Base-by-base conservation (phyloP, 2,329 filamentous ascomycete species). In the Trichoderma simmonsii region DNA sequence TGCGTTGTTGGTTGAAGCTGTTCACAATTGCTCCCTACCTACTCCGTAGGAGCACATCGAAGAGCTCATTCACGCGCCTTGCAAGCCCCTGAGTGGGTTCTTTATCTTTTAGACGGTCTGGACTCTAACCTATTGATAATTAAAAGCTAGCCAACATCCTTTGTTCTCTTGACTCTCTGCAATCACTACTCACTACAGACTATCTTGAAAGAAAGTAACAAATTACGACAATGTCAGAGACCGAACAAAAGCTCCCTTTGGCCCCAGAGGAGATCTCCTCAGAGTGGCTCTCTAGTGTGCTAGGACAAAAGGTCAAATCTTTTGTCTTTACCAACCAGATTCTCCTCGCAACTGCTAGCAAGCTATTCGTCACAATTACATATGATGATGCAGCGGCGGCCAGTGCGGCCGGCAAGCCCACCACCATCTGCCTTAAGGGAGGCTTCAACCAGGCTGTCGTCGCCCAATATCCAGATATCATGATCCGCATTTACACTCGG, bases 341-440 rank as follows among this genome's bases (percentile, higher is more conserved):
- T n/a, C 63, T 66, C 21, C 63, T 66, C 14, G 48, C 63, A 36
- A 65, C 62, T 18, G 62, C 62, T 65, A 65, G 62, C n/a, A 65
- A 65, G 28, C 43, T 65, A 34, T 65, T 65, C 28, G 26, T 54
- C 21, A 65, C 62, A 6, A n/a, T 65, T 51, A 54, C 43, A 18
- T 65, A 65, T 26, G 62, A 65, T 14, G 62, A 54, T 65, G 62
- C 32, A 18, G 43, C 62, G 5, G 21, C 21, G 3, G 48, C 48
- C 11, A 54, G 48, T 18, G 62, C 28, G 11, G 62, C 62, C 9
- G 62, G 43, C 18, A 51, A 54, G 28, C 62, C 62, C n/a, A 65
- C 43, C n/a, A 11, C 14, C 43, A 54, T 54, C 5, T 65, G 62
- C 21, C 32, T 65, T 4, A 65, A 65, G 28, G 62, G 62, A 18